Percentiles rank a stretch among this genome's conserved stretches.
phyloP scores from a whole-genome alignment of 106 monocot species.

The Platanthera guangdongensis region DNA sequence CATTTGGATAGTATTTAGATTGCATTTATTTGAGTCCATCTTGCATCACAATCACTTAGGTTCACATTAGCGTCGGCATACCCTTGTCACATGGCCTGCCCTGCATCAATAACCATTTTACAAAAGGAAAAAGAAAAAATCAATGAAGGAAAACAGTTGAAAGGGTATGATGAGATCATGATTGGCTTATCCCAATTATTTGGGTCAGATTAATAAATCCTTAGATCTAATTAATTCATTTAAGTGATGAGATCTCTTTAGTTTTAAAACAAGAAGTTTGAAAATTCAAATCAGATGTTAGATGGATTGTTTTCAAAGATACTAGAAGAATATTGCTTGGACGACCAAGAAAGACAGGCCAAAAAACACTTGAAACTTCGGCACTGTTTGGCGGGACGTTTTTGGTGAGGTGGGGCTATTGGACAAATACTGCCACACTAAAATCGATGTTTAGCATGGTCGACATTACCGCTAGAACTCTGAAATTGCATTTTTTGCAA shows the following conservation, averaged over 20 bases:
- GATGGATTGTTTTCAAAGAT: background rate
- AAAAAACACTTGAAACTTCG: too few relatives aligned
- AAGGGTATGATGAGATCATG: background rate
- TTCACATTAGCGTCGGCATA: too few relatives aligned
- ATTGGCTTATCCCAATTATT: background rate
- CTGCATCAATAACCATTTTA: too few relatives aligned
- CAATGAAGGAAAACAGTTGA: background rate
- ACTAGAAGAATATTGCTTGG: background rate
- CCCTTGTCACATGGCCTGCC: too few relatives aligned
- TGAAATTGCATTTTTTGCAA: too few relatives aligned
- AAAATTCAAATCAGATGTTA: background rate
- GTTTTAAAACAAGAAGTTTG: background rate
- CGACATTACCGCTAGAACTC: too few relatives aligned
- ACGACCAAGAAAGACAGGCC: background rate
- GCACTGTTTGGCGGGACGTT: background rate
- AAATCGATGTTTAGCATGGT: too few relatives aligned
- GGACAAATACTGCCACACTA: background rate
- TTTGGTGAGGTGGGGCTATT: background rate
- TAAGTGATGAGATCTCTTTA: background rate
- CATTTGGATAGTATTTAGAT: too few relatives aligned
- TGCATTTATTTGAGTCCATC: too few relatives aligned
- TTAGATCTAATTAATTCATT: background rate
- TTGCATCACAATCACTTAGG: too few relatives aligned
- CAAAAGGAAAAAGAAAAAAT: too few relatives aligned
- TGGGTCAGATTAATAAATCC: background rate